These are phyloP conservation scores for Macrophomina pseudophaseolina DNA, from an alignment of 2,329 filamentous ascomycete genomes.

Conservation along the genomic window DNA sequence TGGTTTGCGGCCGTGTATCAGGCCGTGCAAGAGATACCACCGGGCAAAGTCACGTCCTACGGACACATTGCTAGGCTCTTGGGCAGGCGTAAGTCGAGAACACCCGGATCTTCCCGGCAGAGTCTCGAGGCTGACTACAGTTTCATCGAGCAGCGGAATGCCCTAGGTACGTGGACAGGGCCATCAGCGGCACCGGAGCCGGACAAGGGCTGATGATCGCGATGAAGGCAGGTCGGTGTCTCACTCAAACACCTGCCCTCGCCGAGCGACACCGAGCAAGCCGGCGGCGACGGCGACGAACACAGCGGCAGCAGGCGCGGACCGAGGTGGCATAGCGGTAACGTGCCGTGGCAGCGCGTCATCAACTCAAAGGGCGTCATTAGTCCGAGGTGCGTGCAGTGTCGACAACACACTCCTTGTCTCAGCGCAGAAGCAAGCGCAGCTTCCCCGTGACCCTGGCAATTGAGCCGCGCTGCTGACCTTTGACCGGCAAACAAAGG, in stretches of 20 bases:
- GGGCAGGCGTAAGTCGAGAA: slow-evolving; percentile 67
- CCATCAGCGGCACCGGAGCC: neutral
- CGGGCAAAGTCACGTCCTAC: slow-evolving; percentile 84
- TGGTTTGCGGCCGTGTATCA: slow-evolving; percentile 81
- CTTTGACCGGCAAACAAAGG: slow-evolving; percentile 35
- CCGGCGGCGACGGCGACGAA: slow-evolving; percentile 11
- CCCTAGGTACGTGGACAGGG: slow-evolving; percentile 43
- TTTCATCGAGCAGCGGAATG: slow-evolving; percentile 47
- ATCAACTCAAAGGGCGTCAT: slow-evolving; percentile 87
- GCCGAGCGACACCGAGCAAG: slow-evolving; percentile 33
- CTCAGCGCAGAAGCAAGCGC: slow-evolving; percentile 17
- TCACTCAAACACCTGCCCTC: slow-evolving; percentile 84
- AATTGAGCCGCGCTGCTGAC: neutral
- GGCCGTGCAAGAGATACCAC: slow-evolving; percentile 83
- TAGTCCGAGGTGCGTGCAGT: slow-evolving; percentile 72
- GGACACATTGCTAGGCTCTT: slow-evolving; percentile 77
- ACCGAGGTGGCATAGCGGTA: slow-evolving; percentile 69
- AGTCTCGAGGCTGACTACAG: slow-evolving; percentile 27
- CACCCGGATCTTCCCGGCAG: slow-evolving; percentile 9
- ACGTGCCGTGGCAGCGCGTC: slow-evolving; percentile 93
- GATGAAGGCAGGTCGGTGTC: slow-evolving; percentile 77
- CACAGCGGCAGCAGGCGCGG: slow-evolving; percentile 48
- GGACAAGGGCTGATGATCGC: slow-evolving; percentile 27
- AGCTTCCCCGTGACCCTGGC: slow-evolving; percentile 8
- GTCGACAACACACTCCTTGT: slow-evolving; percentile 17